Evolutionary conservation across 176 grass and related monocot species (phyloP).

Genomic region (Puya raimondii): DNA sequence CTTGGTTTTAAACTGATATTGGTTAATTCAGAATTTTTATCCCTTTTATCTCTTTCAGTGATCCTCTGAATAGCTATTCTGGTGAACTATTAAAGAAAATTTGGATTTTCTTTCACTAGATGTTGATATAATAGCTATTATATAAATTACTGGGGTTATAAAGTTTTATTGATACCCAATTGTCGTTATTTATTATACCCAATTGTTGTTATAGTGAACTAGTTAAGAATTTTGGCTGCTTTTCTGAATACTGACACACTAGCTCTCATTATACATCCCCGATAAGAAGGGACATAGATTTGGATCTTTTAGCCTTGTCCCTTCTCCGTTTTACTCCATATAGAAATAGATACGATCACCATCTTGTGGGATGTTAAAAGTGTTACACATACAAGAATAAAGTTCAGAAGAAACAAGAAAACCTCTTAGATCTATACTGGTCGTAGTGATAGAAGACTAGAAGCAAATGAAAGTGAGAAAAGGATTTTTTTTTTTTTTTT

Average conservation of each 20-base stretch:
- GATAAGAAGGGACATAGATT: not conserved
- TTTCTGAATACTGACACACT: not conserved
- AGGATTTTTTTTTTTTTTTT: not conserved
- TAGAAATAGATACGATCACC: not conserved
- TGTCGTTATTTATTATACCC: not conserved
- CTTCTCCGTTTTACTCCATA: not conserved
- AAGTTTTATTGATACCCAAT: not conserved
- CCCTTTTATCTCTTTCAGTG: not conserved
- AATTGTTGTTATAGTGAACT: not conserved
- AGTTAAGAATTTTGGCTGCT: not conserved
- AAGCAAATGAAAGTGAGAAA: not conserved
- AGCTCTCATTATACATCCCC: not conserved
- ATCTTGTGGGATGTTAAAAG: not conserved
- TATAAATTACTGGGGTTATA: not conserved
- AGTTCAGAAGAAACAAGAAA: not conserved
- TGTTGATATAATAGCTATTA: not conserved
- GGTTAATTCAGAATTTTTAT: not conserved
- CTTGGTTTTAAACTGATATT: not conserved
- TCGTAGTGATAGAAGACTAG: not conserved
- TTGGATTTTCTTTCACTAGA: not conserved
- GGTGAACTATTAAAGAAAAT: not conserved
- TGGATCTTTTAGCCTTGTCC: not conserved
- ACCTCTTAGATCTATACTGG: not conserved
- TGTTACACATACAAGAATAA: not conserved
- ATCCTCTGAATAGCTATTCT: not conserved